Percentiles rank a stretch among this genome's conserved stretches.
phyloP scores from a whole-genome alignment of 2,329 filamentous ascomycete genomes.

The Penicillium capsulatum region DNA sequence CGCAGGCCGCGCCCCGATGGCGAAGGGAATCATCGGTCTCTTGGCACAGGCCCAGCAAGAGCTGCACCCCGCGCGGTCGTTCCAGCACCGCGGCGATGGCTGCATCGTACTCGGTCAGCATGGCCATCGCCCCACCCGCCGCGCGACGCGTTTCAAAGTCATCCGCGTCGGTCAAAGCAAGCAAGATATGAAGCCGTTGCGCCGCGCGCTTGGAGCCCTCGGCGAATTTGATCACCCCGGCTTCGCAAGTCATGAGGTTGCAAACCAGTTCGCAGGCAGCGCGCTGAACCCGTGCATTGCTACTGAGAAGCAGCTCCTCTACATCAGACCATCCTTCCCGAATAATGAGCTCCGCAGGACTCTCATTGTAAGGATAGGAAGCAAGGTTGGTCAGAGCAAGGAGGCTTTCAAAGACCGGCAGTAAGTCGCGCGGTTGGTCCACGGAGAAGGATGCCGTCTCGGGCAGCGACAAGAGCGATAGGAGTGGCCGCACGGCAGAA shows the following conservation, averaged over 20 bases:
- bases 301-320: conserved; percentile 77
- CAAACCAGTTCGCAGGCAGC: conserved; percentile 86
- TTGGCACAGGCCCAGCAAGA: conserved; percentile 74
- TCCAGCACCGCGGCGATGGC: conserved; percentile 68
- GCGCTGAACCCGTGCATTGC: conserved; percentile 71
- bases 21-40: conserved; percentile 56
- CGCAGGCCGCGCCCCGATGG: conserved; percentile 68
- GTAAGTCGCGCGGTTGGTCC: conserved; percentile 64
- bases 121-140: conserved; percentile 82
- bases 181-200: conserved; percentile 73
- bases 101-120: conserved; percentile 72
- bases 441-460: conserved; percentile 51
- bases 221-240: conserved; percentile 45
- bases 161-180: conserved; percentile 83
- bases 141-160: conserved; percentile 75
- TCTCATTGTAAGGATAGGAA: conserved; percentile 48
- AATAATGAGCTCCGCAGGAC: conserved; percentile 65
- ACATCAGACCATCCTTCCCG: conserved; percentile 68
- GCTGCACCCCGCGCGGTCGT: conserved; percentile 66
- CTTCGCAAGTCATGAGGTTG: conserved; percentile 61
- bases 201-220: conserved; percentile 61
- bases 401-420: conserved; percentile 85
- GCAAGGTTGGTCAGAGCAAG: conserved; percentile 93
- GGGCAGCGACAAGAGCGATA: conserved; percentile 67
- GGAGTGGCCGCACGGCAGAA: conserved; percentile 77